Evolutionary conservation across 805 yeast species (phyloP).

Genomic region (Wickerhamiella allomyrinae): DNA sequence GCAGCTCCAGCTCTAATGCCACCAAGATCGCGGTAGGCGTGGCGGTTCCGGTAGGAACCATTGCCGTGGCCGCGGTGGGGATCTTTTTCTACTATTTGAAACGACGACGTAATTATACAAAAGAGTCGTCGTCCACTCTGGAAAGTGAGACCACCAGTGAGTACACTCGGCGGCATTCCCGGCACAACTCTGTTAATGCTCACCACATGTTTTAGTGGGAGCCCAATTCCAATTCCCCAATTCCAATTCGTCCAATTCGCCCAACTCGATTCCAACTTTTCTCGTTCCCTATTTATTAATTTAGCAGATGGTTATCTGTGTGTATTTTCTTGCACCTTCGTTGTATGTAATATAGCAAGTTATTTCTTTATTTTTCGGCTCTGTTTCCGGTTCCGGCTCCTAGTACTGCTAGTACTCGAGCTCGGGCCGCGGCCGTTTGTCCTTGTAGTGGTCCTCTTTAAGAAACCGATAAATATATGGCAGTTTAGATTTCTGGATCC

Average conservation of each 20-base stretch:
- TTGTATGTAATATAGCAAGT: not conserved
- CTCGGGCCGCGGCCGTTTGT: not conserved
- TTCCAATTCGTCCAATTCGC: no score
- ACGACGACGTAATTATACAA: not conserved
- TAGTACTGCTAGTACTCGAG: not conserved
- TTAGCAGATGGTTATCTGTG: not conserved
- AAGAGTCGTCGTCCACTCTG: not conserved
- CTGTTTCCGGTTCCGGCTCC: no score
- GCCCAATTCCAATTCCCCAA: not conserved
- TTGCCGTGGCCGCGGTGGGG: conserved; percentile 2
- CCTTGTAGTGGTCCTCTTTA: not conserved
- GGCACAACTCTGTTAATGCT: conserved; percentile 2
- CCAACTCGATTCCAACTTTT: no score
- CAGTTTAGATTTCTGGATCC: not conserved
- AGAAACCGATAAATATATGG: not conserved
- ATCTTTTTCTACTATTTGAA: not conserved
- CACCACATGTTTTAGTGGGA: conserved; percentile 1
- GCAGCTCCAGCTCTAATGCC: not conserved
- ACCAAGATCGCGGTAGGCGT: conserved; percentile 2
- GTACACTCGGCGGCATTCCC: not conserved
- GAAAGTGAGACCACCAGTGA: not conserved
- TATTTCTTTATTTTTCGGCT: not conserved
- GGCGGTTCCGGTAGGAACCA: conserved; percentile 2
- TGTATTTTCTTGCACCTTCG: not conserved
- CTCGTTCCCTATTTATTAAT: conserved; percentile 1